These are phyloP conservation scores for Orobanche coerulescens DNA, from an alignment of 257 asterid genomes.

Conservation along the genomic window DNA sequence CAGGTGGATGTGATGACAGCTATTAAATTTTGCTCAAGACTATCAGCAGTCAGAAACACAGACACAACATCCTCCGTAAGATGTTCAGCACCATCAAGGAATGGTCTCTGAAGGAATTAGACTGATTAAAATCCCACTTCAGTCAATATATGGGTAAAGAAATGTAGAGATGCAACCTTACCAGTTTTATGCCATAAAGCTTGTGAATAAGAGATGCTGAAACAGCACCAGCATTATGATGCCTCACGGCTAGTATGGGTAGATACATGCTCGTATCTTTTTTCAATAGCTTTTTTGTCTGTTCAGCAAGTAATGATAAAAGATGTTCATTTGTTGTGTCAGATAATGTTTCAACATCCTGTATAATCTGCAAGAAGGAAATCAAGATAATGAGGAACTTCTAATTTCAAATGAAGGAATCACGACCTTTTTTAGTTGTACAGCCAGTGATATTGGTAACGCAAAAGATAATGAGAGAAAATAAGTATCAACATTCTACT, in stretches of 20 bases:
- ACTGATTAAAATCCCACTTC: slow-evolving; percentile 23
- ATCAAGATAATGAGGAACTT: slow-evolving; percentile 22
- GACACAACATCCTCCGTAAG: slow-evolving; percentile 90
- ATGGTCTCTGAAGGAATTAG: slow-evolving; percentile 64
- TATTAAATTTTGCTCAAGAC: slow-evolving; percentile 65
- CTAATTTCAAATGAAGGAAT: slow-evolving; percentile 11
- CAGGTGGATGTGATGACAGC: slow-evolving; percentile 57
- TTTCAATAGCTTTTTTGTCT: slow-evolving; percentile 50
- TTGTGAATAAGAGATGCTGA: slow-evolving; percentile 87
- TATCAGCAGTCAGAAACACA: slow-evolving; percentile 90
- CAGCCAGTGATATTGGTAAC: slow-evolving; percentile 1
- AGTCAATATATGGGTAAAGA: slow-evolving; percentile 12
- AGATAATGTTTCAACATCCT: slow-evolving; percentile 70
- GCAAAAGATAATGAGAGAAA: neutral
- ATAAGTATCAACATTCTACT: neutral
- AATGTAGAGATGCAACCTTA: slow-evolving; percentile 31
- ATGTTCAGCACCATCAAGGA: slow-evolving; percentile 79
- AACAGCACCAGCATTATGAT: slow-evolving; percentile 68
- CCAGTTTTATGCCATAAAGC: slow-evolving; percentile 85
- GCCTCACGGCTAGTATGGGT: slow-evolving; percentile 71
- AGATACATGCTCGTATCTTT: slow-evolving; percentile 51
- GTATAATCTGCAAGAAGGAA: slow-evolving; percentile 50
- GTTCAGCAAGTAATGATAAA: slow-evolving; percentile 79
- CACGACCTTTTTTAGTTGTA: neutral
- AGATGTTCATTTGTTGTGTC: slow-evolving; percentile 80